phyloP scores from a whole-genome alignment of 345 rosid genomes.

The Citrus glauca region DNA sequence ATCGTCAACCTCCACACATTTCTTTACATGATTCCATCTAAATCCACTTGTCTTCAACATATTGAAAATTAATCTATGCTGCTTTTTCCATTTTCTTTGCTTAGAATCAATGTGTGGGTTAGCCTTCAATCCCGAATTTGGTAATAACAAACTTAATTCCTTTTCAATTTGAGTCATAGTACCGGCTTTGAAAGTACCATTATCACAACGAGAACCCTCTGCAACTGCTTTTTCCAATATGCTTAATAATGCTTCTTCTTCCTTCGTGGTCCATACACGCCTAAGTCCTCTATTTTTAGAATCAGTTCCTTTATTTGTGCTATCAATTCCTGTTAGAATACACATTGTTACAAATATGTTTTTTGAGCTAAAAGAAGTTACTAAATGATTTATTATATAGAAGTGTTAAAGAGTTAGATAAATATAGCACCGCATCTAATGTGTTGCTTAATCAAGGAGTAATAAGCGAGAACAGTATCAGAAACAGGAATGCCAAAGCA shows the following conservation, averaged over 20 bases:
- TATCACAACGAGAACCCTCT: not conserved
- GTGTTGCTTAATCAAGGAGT: not conserved
- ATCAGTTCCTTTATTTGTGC: not conserved
- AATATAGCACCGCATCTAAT: not conserved
- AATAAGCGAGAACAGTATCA: not conserved
- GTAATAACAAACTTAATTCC: not conserved
- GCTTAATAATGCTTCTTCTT: not conserved
- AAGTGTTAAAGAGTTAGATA: not conserved
- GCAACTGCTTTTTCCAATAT: not conserved
- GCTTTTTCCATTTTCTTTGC: not conserved
- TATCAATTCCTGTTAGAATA: not conserved
- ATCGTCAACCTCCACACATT: not conserved
- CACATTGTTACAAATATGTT: not conserved
- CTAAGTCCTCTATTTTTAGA: not conserved
- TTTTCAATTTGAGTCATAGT: not conserved
- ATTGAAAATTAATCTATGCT: not conserved
- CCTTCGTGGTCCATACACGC: not conserved
- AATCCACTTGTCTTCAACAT: constrained; percentile 1
- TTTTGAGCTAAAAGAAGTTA: not conserved
- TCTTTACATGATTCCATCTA: not conserved
- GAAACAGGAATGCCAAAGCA: not conserved
- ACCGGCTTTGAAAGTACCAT: not conserved
- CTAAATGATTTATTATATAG: not conserved
- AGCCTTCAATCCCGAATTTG: not conserved
- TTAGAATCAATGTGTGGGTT: constrained; percentile 1